Conservation (phyloP, 164 flowering plant genomes). For the Vitis riparia region DNA sequence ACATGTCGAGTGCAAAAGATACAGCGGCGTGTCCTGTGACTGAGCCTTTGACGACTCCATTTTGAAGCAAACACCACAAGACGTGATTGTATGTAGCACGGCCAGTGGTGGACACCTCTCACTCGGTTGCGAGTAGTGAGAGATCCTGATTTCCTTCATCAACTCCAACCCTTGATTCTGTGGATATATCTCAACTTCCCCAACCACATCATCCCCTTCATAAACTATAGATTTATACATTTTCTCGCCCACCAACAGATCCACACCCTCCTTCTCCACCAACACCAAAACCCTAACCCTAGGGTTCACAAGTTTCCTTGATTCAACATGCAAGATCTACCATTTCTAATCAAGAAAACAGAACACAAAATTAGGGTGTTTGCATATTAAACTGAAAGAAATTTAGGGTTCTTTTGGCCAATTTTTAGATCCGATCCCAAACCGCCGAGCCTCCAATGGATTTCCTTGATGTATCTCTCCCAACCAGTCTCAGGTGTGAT, state of each 20-base stretch:
- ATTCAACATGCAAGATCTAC: no score
- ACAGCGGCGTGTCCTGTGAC: conserved; percentile 55
- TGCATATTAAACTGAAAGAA: no score
- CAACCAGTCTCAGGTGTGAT: neutral
- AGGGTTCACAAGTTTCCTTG: no score
- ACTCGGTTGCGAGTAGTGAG: conserved; percentile 70
- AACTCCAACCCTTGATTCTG: conserved; percentile 31
- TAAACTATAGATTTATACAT: conserved; percentile 73
- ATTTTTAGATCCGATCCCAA: no score
- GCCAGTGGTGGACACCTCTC: conserved; percentile 98
- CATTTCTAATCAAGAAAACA: no score
- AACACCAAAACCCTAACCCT: no score
- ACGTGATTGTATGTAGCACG: conserved; percentile 78
- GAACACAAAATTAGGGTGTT: no score
- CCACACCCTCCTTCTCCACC: neutral
- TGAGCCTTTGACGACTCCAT: conserved; percentile 59
- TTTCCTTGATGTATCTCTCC: no score
- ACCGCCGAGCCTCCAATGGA: no score
- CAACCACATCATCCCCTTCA: conserved; percentile 68
- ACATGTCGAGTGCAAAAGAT: conserved; percentile 76
- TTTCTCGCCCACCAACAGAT: neutral
- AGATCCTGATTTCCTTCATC: conserved; percentile 68
- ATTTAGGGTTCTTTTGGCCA: no score
- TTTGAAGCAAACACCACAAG: conserved; percentile 79
- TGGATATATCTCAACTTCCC: conserved; percentile 78